A percentile compares a stretch with the other conserved stretches of the same genome.
Conservation (phyloP, 2,329 filamentous ascomycete species). For the Exophiala xenobiotica region DNA sequence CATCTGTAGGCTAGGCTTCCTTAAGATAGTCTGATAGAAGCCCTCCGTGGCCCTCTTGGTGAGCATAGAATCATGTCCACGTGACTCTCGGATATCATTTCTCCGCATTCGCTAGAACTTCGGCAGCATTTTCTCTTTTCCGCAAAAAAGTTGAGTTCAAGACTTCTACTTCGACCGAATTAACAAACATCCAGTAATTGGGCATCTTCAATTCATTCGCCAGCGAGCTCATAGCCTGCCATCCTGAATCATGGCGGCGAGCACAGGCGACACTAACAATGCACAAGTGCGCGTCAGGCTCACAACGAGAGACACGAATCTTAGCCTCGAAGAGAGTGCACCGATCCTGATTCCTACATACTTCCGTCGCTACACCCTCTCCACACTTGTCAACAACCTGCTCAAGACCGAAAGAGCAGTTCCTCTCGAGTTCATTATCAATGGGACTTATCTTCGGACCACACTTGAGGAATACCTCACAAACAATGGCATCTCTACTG, state of each 20-base stretch:
- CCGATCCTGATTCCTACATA: slow-evolving; percentile 58
- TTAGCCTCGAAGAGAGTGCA: slow-evolving; percentile 54
- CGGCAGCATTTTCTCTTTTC: not conserved
- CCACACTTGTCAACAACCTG: slow-evolving; percentile 62
- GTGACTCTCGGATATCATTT: too few species aligned
- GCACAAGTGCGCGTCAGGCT: slow-evolving; percentile 57
- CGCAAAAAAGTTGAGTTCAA: not conserved
- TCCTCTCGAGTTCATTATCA: slow-evolving; percentile 85
- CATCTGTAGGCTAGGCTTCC: too few species aligned
- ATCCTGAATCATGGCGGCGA: slow-evolving; percentile 1
- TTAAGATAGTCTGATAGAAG: too few species aligned
- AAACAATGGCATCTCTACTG: slow-evolving; percentile 80
- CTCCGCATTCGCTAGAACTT: not conserved
- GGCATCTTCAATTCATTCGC: not conserved
- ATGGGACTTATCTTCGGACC: slow-evolving; percentile 85
- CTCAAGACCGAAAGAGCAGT: slow-evolving; percentile 54
- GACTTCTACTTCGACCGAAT: too few species aligned
- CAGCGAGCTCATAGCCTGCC: not conserved
- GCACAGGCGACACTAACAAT: slow-evolving; percentile 2
- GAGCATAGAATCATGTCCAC: too few species aligned
- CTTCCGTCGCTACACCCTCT: slow-evolving; percentile 59
- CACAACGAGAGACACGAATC: slow-evolving; percentile 52
- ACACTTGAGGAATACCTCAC: slow-evolving; percentile 89
- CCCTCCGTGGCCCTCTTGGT: too few species aligned
- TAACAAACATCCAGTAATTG: not conserved